A percentile compares a stretch with the other conserved stretches of the same genome.
Evolutionary conservation across 805 yeast genomes (phyloP).

Genomic region (Monosporozyma aquatica): DNA sequence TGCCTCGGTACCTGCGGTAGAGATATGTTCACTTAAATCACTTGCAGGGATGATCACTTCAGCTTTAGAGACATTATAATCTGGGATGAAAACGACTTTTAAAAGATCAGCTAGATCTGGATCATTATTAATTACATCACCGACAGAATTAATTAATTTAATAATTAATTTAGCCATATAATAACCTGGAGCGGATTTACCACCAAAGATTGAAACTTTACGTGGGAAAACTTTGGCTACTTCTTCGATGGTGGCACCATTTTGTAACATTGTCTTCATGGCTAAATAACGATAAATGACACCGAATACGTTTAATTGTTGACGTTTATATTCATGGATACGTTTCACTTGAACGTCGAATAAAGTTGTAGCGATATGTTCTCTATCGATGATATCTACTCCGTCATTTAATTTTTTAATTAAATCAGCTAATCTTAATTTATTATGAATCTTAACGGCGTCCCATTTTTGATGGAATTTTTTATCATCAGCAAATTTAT

Average conservation of each 20-base stretch:
- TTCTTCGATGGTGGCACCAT: conserved; percentile 48
- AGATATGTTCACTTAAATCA: conserved; percentile 85
- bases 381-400: conserved; percentile 49
- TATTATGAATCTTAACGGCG: conserved; percentile 59
- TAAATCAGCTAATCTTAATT: conserved; percentile 54
- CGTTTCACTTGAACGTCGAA: conserved; percentile 92
- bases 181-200: conserved; percentile 97
- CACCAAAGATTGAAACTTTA: conserved; percentile 79
- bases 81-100: conserved; percentile 83
- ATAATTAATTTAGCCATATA: conserved; percentile 90
- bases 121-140: conserved; percentile 72
- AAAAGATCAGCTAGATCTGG: conserved; percentile 62
- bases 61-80: conserved; percentile 89
- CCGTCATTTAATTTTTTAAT: conserved; percentile 54
- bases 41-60: conserved; percentile 85
- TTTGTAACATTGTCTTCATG: conserved; percentile 43
- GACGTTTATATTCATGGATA: conserved; percentile 93
- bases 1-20: conserved; percentile 96
- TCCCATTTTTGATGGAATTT: conserved; percentile 66
- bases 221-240: conserved; percentile 53
- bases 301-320: conserved; percentile 86
- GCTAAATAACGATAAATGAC: conserved; percentile 73
- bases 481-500: conserved; percentile 55
- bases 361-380: conserved; percentile 46
- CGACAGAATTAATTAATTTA: conserved; percentile 74